phyloP scores from a whole-genome alignment of 2,329 filamentous ascomycete genomes.

The Dendryphion nanum region DNA sequence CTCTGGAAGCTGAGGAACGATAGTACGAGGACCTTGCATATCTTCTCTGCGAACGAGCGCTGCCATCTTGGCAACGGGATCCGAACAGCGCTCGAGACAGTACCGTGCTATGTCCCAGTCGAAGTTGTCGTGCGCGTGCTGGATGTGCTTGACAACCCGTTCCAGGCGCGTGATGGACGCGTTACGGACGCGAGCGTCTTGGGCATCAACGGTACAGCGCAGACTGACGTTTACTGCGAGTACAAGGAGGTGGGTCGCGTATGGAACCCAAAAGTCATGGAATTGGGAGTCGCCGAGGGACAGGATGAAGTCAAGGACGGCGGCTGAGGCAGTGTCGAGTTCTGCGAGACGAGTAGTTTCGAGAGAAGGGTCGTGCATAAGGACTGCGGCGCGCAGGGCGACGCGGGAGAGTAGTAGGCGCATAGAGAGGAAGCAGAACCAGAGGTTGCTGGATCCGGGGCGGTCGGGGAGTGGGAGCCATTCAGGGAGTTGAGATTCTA shows the following conservation, averaged over 20 bases:
- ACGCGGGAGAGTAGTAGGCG: conserved; percentile 40
- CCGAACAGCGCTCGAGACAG: conserved; percentile 47
- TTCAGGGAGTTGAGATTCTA: conserved; percentile 34
- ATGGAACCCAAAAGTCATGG: conserved; percentile 52
- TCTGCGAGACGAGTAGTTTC: conserved; percentile 41
- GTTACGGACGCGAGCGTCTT: conserved; percentile 45
- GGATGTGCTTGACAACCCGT: conserved; percentile 48
- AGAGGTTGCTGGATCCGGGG: conserved; percentile 37
- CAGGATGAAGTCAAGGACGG: conserved; percentile 51
- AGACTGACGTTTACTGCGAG: conserved; percentile 55
- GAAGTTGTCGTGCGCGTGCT: conserved; percentile 48
- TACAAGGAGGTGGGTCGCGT: conserved; percentile 53
- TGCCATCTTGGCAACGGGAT: conserved; percentile 37
- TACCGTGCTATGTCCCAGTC: conserved; percentile 58
- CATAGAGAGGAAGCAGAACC: conserved; percentile 42
- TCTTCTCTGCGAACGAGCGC: conserved; percentile 19
- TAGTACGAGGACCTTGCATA: no score
- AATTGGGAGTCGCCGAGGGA: conserved; percentile 49
- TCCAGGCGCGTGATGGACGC: conserved; percentile 49
- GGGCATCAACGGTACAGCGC: conserved; percentile 52
- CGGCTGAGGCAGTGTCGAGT: conserved; percentile 49
- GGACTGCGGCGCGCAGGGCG: conserved; percentile 29
- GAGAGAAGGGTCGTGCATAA: conserved; percentile 20
- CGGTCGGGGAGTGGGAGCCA: conserved; percentile 29
- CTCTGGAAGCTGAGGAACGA: no score